These are phyloP conservation scores for Sclerotinia nivalis DNA, from an alignment of 2,329 filamentous ascomycete genomes.

Conservation along the genomic window DNA sequence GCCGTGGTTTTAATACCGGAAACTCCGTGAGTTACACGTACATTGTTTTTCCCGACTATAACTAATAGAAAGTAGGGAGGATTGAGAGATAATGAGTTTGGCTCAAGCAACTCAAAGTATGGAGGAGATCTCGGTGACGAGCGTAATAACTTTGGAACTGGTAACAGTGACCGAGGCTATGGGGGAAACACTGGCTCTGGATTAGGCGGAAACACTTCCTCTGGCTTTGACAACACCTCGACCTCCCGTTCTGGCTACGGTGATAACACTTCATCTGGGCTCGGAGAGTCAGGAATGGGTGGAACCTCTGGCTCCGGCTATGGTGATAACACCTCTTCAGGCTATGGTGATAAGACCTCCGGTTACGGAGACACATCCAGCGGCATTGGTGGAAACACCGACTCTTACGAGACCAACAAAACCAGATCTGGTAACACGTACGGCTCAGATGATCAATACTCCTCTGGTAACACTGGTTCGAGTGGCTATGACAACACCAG, in stretches of 20 bases:
- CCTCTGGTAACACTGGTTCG: slow-evolving; percentile 30
- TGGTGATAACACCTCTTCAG: slow-evolving; percentile 16
- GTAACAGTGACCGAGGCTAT: slow-evolving; percentile 17
- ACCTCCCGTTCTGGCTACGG: slow-evolving; percentile 22
- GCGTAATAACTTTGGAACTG: slow-evolving; percentile 18
- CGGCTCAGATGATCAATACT: slow-evolving; percentile 25
- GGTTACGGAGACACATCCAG: slow-evolving; percentile 9
- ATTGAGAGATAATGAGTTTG: slow-evolving; percentile 28
- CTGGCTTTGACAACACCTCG: slow-evolving; percentile 31
- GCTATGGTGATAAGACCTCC: slow-evolving; percentile 13
- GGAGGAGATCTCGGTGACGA: slow-evolving; percentile 15
- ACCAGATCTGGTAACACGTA: slow-evolving; percentile 25
- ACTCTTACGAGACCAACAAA: slow-evolving; percentile 25
- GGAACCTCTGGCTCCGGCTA: slow-evolving; percentile 31
- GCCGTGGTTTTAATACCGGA: slow-evolving; percentile 20
- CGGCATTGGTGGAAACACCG: slow-evolving; percentile 26
- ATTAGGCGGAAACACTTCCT: slow-evolving; percentile 22
- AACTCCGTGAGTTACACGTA: slow-evolving; percentile 35
- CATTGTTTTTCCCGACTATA: background rate
- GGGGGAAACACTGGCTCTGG: slow-evolving; percentile 30
- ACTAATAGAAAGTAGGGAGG: slow-evolving; percentile 35
- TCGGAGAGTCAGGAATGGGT: slow-evolving; percentile 25
- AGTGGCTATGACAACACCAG: slow-evolving; percentile 26
- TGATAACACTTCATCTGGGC: slow-evolving; percentile 1
- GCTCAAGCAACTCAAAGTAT: slow-evolving; percentile 22